Conservation (phyloP, 1,139 yeast genomes). For the Saccharomyces hybrid region DNA sequence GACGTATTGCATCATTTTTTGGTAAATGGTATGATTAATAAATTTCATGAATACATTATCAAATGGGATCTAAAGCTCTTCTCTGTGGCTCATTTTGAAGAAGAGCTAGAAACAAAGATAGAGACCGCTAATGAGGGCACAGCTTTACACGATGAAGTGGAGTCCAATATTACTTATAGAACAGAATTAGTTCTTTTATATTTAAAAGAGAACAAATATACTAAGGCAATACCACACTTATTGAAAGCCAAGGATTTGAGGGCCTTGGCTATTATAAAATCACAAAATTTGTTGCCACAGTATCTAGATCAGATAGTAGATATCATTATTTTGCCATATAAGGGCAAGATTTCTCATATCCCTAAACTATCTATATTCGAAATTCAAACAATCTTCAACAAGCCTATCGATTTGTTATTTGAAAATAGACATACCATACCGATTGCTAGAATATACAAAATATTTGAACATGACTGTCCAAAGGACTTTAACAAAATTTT, state of each 20-base stretch:
- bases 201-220: conserved; percentile 49
- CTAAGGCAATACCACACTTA: conserved; percentile 57
- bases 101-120: conserved; percentile 40
- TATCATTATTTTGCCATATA: conserved; percentile 40
- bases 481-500: conserved; percentile 44
- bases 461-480: conserved; percentile 35
- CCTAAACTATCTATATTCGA: conserved; percentile 12
- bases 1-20: conserved; percentile 46
- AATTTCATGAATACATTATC: conserved; percentile 38
- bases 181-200: conserved; percentile 50
- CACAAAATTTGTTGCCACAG: conserved; percentile 51
- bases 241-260: conserved; percentile 46
- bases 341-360: background rate
- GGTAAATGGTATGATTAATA: conserved; percentile 29
- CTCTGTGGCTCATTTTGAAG: conserved; percentile 41
- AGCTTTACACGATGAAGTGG: conserved; percentile 12
- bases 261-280: conserved; percentile 50
- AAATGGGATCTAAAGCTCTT: conserved; percentile 57
- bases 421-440: conserved; percentile 57
- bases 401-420: conserved; percentile 50
- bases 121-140: conserved; percentile 7
- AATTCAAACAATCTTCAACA: conserved; percentile 36
- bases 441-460: conserved; percentile 43
- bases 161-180: conserved; percentile 33
- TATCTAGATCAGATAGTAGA: conserved; percentile 45